Conservation (phyloP, 345 rosid species). For the Gossypium anomalum region DNA sequence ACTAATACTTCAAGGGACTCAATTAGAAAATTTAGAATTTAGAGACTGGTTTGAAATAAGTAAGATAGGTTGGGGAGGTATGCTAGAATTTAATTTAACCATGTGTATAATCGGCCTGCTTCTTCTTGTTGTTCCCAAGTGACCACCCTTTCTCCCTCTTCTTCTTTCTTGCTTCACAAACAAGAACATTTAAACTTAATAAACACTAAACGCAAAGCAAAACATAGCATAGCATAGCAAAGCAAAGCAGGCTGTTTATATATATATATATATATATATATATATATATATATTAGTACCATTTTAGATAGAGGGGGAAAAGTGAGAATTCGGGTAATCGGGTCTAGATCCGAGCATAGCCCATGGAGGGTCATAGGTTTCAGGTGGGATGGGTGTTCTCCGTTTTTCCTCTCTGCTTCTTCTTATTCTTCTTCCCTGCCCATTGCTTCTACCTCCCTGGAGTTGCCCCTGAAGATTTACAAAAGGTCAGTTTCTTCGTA, state of each 20-base stretch:
- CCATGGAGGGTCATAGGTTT: slow-evolving; percentile 13
- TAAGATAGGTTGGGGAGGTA: too few relatives aligned
- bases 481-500: slow-evolving; percentile 7
- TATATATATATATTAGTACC: not conserved
- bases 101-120: not conserved
- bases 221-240: not conserved
- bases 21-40: too few relatives aligned
- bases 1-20: too few relatives aligned
- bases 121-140: slow-evolving; percentile 1
- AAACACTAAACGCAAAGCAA: too few relatives aligned
- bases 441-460: slow-evolving; percentile 22
- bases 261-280: too few relatives aligned
- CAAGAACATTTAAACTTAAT: not conserved
- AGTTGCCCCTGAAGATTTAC: slow-evolving; percentile 21
- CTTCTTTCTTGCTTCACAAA: not conserved
- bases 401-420: slow-evolving; percentile 1
- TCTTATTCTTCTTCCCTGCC: slow-evolving; percentile 2
- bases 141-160: not conserved
- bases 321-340: not conserved
- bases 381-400: not conserved
- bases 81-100: too few relatives aligned
- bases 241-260: not conserved
- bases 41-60: too few relatives aligned
- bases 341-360: slow-evolving; percentile 3
- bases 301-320: not conserved